phyloP scores from a whole-genome alignment of 139 green algal species.

The Haematococcus sp. region DNA sequence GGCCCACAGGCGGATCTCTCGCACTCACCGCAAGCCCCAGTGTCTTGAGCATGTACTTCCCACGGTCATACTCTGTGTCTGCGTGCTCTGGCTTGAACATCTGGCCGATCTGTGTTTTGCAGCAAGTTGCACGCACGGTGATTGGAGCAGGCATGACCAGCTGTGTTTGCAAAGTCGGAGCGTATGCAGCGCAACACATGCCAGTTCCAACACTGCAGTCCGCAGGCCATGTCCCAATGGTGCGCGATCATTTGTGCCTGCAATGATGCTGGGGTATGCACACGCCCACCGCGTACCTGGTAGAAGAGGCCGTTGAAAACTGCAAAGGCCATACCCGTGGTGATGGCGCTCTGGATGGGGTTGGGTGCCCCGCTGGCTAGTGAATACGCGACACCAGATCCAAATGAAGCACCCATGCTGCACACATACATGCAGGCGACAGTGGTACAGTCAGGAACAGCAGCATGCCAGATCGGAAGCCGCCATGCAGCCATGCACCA shows the following conservation, averaged over 20 bases:
- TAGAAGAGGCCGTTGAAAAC: slow-evolving; percentile 84
- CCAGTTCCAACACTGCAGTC: no score
- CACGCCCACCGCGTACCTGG: slow-evolving; percentile 49
- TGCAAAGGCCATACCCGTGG: slow-evolving; percentile 69
- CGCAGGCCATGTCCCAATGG: no score
- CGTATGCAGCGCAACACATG: no score
- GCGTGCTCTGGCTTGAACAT: slow-evolving; percentile 59
- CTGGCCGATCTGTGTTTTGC: slow-evolving; percentile 63
- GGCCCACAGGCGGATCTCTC: no score
- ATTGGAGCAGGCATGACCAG: neutral
- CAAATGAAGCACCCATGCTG: slow-evolving; percentile 81
- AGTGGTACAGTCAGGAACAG: no score
- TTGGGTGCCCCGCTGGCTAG: slow-evolving; percentile 64
- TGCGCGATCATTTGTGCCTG: no score
- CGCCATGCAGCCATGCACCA: no score
- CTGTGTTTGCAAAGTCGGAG: no score
- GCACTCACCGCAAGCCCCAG: slow-evolving; percentile 66
- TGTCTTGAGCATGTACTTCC: slow-evolving; percentile 81
- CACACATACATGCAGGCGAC: neutral
- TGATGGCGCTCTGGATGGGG: slow-evolving; percentile 59
- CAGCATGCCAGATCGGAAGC: no score
- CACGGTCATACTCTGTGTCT: slow-evolving; percentile 73
- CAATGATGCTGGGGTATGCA: no score
- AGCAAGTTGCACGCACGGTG: no score
- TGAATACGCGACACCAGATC: slow-evolving; percentile 73